Percentiles rank a stretch among this genome's conserved stretches.
Conservation (phyloP, 1,139 yeast genomes). For the Kodamaea sp. region DNA sequence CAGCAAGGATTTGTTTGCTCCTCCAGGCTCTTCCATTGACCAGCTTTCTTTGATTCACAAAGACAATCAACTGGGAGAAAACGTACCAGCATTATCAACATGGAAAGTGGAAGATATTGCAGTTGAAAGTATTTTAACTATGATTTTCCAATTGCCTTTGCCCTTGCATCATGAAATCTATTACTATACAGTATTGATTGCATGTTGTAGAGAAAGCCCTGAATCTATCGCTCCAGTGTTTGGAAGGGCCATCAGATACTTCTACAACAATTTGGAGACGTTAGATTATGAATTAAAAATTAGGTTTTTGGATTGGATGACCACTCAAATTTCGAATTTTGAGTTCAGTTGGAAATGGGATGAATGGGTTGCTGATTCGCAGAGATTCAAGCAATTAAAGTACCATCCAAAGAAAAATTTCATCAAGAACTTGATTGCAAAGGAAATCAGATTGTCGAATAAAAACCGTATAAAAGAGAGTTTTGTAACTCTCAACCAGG, state of each 20-base stretch:
- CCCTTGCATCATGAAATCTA: slow-evolving; percentile 71
- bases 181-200: slow-evolving; percentile 83
- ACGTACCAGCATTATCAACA: slow-evolving; percentile 56
- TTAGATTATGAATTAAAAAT: slow-evolving; percentile 77
- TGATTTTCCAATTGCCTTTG: slow-evolving; percentile 74
- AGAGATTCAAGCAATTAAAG: slow-evolving; percentile 31
- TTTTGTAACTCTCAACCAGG: slow-evolving; percentile 53
- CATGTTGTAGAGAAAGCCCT: slow-evolving; percentile 85
- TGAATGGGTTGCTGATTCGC: slow-evolving; percentile 77
- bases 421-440: slow-evolving; percentile 75
- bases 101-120: slow-evolving; percentile 94
- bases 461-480: slow-evolving; percentile 73
- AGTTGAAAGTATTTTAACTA: slow-evolving; percentile 75
- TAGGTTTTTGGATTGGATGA: slow-evolving; percentile 87
- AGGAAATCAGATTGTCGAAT: slow-evolving; percentile 77
- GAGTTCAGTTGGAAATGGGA: slow-evolving; percentile 98
- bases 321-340: slow-evolving; percentile 90
- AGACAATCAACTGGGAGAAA: slow-evolving; percentile 44
- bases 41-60: slow-evolving; percentile 47
- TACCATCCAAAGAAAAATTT: slow-evolving; percentile 77
- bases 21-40: slow-evolving; percentile 83
- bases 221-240: slow-evolving; percentile 93
- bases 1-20: slow-evolving; percentile 69
- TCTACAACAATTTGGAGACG: slow-evolving; percentile 66
- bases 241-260: slow-evolving; percentile 87